Evolutionary conservation across 2,329 filamentous ascomycete species (phyloP).

Genomic region (Ophiostoma piceae): DNA sequence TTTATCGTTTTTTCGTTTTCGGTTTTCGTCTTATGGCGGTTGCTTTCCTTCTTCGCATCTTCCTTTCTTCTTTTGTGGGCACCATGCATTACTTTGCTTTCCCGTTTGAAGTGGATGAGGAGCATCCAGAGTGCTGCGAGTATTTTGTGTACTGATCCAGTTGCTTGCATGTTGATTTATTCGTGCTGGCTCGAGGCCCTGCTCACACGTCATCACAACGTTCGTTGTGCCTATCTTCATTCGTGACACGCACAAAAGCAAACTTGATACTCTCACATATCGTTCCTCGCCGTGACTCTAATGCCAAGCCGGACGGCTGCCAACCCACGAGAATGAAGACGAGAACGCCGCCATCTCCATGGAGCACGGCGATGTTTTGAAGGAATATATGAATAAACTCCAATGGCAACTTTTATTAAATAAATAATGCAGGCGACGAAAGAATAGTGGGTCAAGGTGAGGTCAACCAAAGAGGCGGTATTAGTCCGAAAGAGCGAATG

Average conservation of each 20-base stretch:
- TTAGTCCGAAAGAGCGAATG: conserved; percentile 14
- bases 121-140: neutral
- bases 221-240: neutral
- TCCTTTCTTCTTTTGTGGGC: neutral
- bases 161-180: neutral
- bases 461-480: conserved; percentile 8
- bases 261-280: neutral
- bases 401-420: neutral
- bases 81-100: neutral
- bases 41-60: neutral
- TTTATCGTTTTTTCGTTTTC: neutral
- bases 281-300: neutral
- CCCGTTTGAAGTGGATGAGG: neutral
- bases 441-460: neutral
- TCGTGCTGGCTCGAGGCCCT: neutral
- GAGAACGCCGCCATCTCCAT: neutral
- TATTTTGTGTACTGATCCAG: conserved; percentile 9
- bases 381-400: neutral
- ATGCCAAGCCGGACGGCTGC: neutral
- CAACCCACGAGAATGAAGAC: conserved; percentile 10
- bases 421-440: neutral
- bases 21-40: neutral
- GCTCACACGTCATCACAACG: neutral
- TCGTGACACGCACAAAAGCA: neutral
- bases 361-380: neutral